These are phyloP conservation scores for Scenedesmus sp. DNA, from an alignment of 163 green algal species.

Conservation along the genomic window DNA sequence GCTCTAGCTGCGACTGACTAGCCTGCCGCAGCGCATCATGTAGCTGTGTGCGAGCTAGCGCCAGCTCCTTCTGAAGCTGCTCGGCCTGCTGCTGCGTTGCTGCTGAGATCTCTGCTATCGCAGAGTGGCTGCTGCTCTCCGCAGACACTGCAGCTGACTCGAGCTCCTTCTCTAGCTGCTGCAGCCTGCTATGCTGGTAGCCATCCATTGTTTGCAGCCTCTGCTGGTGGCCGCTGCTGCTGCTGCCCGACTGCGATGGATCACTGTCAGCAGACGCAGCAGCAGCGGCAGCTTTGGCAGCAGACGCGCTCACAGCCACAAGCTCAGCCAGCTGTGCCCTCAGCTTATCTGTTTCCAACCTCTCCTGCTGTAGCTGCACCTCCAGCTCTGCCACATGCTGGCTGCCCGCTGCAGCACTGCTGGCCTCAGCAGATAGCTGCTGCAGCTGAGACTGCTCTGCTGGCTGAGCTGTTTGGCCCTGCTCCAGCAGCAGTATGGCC, in stretches of 20 bases:
- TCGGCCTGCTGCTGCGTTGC: not conserved
- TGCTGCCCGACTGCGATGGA: not conserved
- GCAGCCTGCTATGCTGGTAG: not conserved
- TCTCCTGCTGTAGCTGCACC: conserved; percentile 29
- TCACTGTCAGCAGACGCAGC: not conserved
- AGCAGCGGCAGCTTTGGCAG: not conserved
- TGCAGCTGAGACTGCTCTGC: not conserved
- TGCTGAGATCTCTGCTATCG: not conserved
- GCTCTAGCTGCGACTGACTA: not conserved
- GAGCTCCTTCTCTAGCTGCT: not conserved
- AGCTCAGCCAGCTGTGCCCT: conserved; percentile 7
- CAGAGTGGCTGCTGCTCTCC: not conserved
- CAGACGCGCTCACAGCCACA: not conserved
- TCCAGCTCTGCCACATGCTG: not conserved
- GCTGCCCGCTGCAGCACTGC: not conserved
- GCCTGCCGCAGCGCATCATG: not conserved
- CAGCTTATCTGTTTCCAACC: not conserved
- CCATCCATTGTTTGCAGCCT: not conserved
- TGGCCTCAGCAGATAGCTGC: not conserved
- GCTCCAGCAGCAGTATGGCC: conserved; percentile 35
- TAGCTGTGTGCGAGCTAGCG: not conserved
- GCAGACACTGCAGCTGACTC: not conserved
- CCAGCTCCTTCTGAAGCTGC: not conserved
- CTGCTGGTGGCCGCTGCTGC: not conserved
- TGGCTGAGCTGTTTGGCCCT: not conserved